A percentile compares a stretch with the other conserved stretches of the same genome.
Evolutionary conservation across 2,329 filamentous ascomycete genomes (phyloP).

Genomic region (Podosphaera fusca): DNA sequence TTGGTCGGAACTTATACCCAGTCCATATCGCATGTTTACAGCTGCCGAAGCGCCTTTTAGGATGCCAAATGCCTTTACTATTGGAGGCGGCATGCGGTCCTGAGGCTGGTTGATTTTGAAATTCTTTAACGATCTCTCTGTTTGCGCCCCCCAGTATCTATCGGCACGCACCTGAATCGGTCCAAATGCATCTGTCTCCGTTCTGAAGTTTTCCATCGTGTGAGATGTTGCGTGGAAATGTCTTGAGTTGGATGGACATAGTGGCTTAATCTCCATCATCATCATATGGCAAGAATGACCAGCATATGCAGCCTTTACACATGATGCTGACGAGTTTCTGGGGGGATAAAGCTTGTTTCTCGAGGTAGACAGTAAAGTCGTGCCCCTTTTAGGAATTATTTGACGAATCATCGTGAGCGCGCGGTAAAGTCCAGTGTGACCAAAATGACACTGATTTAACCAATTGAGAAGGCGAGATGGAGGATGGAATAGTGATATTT

Average conservation of each 20-base stretch:
- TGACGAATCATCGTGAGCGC: neutral
- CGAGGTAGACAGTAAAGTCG: neutral
- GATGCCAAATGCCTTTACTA: slow-evolving; percentile 85
- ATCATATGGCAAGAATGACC: neutral
- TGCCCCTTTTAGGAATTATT: neutral
- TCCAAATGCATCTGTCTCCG: slow-evolving; percentile 93
- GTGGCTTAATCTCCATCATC: neutral
- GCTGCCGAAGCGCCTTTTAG: slow-evolving; percentile 89
- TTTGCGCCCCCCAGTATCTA: slow-evolving; percentile 98
- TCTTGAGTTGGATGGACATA: slow-evolving; percentile 3
- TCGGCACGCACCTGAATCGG: slow-evolving; percentile 77
- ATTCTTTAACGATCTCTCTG: slow-evolving; percentile 85
- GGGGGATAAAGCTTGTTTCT: neutral
- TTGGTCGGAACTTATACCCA: slow-evolving; percentile 31
- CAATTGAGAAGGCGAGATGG: neutral
- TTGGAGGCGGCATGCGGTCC: slow-evolving; percentile 88
- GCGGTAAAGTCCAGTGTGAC: neutral
- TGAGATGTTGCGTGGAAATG: slow-evolving; percentile 14
- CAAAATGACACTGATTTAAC: neutral
- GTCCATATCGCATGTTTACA: slow-evolving; percentile 85
- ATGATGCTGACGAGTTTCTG: neutral
- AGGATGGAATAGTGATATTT: neutral
- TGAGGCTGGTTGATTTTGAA: slow-evolving; percentile 99
- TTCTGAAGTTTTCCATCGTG: slow-evolving; percentile 34
- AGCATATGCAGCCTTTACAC: neutral